These are phyloP conservation scores for Paraleonurus japonicus DNA, from an alignment of 257 asterid species.

Conservation along the genomic window DNA sequence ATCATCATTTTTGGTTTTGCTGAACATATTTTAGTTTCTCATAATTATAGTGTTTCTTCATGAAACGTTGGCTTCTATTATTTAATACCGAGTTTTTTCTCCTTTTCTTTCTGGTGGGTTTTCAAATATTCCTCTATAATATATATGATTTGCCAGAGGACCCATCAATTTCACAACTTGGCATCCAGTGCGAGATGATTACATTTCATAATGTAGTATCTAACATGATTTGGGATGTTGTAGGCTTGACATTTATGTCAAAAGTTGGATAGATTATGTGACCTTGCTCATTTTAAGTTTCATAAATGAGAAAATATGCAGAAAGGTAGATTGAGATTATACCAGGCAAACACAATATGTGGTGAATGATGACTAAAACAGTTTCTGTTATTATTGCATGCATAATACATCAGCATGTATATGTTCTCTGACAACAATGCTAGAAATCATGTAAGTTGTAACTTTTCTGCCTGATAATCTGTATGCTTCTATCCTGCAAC, in stretches of 20 bases:
- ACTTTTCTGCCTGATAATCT: background rate
- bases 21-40: background rate
- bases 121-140: background rate
- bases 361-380: background rate
- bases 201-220: background rate
- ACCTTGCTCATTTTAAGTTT: background rate
- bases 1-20: constrained; percentile 4
- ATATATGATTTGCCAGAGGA: background rate
- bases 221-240: background rate
- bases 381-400: background rate
- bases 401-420: background rate
- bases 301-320: constrained; percentile 5
- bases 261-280: background rate
- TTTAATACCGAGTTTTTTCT: background rate
- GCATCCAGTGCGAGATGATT: background rate
- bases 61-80: background rate
- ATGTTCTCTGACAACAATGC: background rate
- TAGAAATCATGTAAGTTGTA: background rate
- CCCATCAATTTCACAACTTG: background rate
- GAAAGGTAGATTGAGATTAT: background rate
- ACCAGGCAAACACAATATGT: background rate
- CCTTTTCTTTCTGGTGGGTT: background rate
- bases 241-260: background rate
- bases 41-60: background rate
- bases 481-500: background rate